Conservation (phyloP, 129 eudicot genomes). For the Saussurea involucrata region DNA sequence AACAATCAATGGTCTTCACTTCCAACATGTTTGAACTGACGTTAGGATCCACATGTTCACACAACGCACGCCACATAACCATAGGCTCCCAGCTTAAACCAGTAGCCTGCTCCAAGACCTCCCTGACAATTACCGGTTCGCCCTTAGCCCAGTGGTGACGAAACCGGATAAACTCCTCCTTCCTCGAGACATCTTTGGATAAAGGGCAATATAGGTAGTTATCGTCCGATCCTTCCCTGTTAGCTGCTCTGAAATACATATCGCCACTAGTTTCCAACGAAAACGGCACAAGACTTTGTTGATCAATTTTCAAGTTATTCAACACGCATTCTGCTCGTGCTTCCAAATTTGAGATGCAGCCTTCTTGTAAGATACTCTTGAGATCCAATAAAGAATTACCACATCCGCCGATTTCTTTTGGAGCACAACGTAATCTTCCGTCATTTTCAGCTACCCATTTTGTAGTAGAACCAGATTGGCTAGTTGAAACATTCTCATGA, state of each 20-base stretch:
- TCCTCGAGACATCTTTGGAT: conserved; percentile 28
- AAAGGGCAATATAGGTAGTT: conserved; percentile 45
- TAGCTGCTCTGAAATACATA: conserved; percentile 32
- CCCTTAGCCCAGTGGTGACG: conserved; percentile 70
- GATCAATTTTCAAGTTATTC: not conserved
- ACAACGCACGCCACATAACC: conserved; percentile 84
- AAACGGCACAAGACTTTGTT: not conserved
- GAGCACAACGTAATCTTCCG: conserved; percentile 49
- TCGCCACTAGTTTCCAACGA: not conserved
- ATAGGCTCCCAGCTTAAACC: conserved; percentile 91
- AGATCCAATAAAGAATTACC: conserved; percentile 46
- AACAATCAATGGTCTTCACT: conserved; percentile 75
- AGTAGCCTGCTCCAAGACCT: conserved; percentile 50
- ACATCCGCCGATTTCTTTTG: conserved; percentile 64
- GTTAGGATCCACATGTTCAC: conserved; percentile 39
- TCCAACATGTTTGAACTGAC: conserved; percentile 37
- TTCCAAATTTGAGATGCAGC: conserved; percentile 43
- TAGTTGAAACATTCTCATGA: not conserved
- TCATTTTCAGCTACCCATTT: conserved; percentile 37
- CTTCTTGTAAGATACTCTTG: conserved; percentile 43
- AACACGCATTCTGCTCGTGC: conserved; percentile 28
- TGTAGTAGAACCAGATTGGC: not conserved
- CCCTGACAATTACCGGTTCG: conserved; percentile 70
- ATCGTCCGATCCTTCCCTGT: conserved; percentile 38
- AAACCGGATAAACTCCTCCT: conserved; percentile 42